Base-by-base conservation (phyloP, 75 land plant genomes). In the Chamaecyparis obtusa region DNA sequence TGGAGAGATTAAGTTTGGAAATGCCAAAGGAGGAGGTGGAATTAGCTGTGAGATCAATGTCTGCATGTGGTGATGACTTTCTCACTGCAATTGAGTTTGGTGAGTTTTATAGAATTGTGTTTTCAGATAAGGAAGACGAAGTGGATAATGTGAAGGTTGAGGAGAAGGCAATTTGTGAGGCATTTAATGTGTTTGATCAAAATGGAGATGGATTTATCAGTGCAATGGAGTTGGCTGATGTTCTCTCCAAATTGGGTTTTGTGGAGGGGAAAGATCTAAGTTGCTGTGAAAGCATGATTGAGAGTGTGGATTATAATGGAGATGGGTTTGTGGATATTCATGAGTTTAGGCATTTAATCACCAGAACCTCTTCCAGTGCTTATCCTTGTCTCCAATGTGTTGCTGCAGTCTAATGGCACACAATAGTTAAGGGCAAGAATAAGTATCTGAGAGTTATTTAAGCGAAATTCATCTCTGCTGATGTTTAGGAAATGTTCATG, bases 191-290 rank as follows among this genome's bases (percentile, higher is more conserved):
- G 46, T 44, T 44, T 72, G 95, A 94, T 77, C 84, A 86, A 86
- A 89, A 94, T 71, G 86, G 78, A 21, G 95, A 94, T 82, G 95
- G 95, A 19, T 89, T 90, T 85, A 91, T 93, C 71, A 90, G 88
- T 72, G 92, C 91, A 43, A 51, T 16, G 48, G 94, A 92, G 88
- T 74, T 93, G 87, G 39, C 88, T 71, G 88, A 64, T 33, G 91
- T 94, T 0, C 85, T 94, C 1, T 19, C 83, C 76, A 71, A 32
- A n/a, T 78, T 94, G 85, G 93, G 92, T 3, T 75, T 90, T 9
- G 44, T 32, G 3, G 86, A 87, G 75, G 91, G 67, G 11, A 80
- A 27, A 7, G 87, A 86, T 13, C 36, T 89, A 3, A 87, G 85
- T 30, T 86, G 67, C 3, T 94, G 95, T 74, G 55, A 67, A 55